A percentile compares a stretch with the other conserved stretches of the same genome.
phyloP scores from a whole-genome alignment of 2,329 filamentous ascomycete genomes.

The Cercospora zeae-maydis region DNA sequence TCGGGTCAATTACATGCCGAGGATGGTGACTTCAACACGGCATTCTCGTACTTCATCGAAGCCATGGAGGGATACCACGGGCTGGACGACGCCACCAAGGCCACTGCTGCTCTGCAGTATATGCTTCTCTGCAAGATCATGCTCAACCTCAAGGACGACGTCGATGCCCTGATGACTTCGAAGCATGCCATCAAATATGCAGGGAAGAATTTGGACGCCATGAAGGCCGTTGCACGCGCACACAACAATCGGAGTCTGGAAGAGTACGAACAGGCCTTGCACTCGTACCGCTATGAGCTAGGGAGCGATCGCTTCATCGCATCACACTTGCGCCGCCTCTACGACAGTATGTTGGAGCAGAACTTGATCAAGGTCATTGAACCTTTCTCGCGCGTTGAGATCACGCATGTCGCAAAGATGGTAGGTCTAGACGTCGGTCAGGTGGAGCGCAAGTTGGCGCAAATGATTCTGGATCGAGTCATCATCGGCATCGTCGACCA shows the following conservation, averaged over 20 bases:
- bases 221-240: constrained; percentile 96
- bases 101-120: constrained; percentile 97
- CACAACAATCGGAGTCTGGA: constrained; percentile 94
- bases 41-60: constrained; percentile 98
- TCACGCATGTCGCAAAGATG: constrained; percentile 95
- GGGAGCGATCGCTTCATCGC: constrained; percentile 94
- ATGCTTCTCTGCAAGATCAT: constrained; percentile 99
- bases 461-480: constrained; percentile 99
- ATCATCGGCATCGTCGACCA: constrained; percentile 97
- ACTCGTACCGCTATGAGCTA: constrained; percentile 86
- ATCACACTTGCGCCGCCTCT: constrained; percentile 89
- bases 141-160: constrained; percentile 94
- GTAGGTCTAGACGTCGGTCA: constrained; percentile 93
- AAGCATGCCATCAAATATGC: constrained; percentile 98
- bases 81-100: constrained; percentile 81
- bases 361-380: constrained; percentile 99
- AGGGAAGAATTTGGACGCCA: constrained; percentile 91
- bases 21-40: constrained; percentile 98
- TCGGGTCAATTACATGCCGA: constrained; percentile 98
- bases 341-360: constrained; percentile 98
- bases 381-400: constrained; percentile 95
- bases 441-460: constrained; percentile 95
- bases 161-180: constrained; percentile 87
- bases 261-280: constrained; percentile 91
- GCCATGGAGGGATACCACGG: constrained; percentile 94